Conservation (phyloP, 164 flowering plant species). For the Vitis amurensis region DNA sequence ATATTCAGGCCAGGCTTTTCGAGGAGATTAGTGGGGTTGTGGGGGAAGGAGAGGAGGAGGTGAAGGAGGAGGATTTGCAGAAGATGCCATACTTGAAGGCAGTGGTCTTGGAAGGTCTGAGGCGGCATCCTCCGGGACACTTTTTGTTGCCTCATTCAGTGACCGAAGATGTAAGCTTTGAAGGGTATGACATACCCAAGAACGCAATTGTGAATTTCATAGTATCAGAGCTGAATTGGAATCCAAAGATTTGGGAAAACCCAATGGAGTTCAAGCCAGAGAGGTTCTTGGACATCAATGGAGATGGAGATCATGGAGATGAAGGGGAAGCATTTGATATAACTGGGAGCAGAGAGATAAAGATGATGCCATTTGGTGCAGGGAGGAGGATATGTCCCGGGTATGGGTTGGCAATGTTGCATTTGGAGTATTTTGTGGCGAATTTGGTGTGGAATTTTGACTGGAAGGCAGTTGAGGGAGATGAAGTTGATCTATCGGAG, state of each 20-base stretch:
- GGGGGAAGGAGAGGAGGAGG: constrained; percentile 4
- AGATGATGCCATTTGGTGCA: constrained; percentile 59
- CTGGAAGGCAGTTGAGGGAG: constrained; percentile 38
- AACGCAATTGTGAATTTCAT: constrained; percentile 26
- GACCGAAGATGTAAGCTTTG: constrained; percentile 23
- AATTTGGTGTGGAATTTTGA: constrained; percentile 37
- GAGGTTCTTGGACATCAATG: constrained; percentile 28
- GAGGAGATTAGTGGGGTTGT: constrained; percentile 26
- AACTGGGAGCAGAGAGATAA: constrained; percentile 43
- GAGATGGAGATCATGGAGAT: background rate
- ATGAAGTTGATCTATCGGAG: constrained; percentile 43
- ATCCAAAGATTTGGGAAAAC: constrained; percentile 32
- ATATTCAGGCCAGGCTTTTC: constrained; percentile 26
- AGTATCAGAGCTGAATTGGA: constrained; percentile 38
- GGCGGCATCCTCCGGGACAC: constrained; percentile 43
- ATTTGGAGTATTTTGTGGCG: constrained; percentile 33
- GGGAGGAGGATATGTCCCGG: constrained; percentile 45
- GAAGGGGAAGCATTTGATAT: constrained; percentile 23
- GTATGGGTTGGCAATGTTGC: constrained; percentile 19
- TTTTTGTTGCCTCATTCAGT: constrained; percentile 38
- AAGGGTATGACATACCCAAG: constrained; percentile 35
- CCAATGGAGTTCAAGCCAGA: constrained; percentile 44
- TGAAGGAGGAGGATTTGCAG: constrained; percentile 30
- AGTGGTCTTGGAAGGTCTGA: constrained; percentile 36
- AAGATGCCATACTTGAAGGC: constrained; percentile 36